Conservation (phyloP, 1,284 basidiomycete species). For the Pyrrhoderma lamaoense region DNA sequence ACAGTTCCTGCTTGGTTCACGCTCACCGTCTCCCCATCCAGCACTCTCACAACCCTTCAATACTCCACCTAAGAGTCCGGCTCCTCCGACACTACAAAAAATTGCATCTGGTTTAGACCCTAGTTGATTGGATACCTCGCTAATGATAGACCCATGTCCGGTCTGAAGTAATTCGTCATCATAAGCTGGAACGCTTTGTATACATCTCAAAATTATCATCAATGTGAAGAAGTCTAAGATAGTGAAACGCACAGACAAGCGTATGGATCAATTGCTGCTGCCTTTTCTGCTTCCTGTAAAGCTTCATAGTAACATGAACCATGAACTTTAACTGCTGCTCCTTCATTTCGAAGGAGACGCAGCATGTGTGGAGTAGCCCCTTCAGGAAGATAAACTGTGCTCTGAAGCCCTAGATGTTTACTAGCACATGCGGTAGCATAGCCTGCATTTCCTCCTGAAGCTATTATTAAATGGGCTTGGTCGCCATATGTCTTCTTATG, state of each 20-base stretch:
- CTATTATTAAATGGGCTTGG: slow-evolving; percentile 52
- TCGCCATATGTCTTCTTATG: slow-evolving; percentile 43
- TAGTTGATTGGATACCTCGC: slow-evolving; percentile 52
- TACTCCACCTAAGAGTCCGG: slow-evolving; percentile 60
- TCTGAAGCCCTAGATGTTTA: slow-evolving; percentile 42
- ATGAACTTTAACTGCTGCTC: slow-evolving; percentile 45
- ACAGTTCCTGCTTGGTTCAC: background rate
- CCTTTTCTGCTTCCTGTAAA: slow-evolving; percentile 38
- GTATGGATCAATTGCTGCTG: slow-evolving; percentile 36
- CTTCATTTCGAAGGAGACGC: slow-evolving; percentile 41
- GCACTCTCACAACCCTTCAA: slow-evolving; percentile 53
- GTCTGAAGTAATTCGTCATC: slow-evolving; percentile 62
- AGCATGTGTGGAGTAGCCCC: slow-evolving; percentile 42
- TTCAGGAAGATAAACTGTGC: slow-evolving; percentile 60
- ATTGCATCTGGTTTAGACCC: slow-evolving; percentile 55
- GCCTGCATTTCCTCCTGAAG: slow-evolving; percentile 70
- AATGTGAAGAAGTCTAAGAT: background rate
- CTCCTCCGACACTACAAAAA: slow-evolving; percentile 71
- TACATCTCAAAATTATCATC: slow-evolving; percentile 30
- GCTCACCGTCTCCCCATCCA: slow-evolving; percentile 60
- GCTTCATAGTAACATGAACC: slow-evolving; percentile 55
- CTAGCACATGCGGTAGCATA: slow-evolving; percentile 61
- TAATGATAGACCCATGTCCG: slow-evolving; percentile 64
- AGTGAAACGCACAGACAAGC: slow-evolving; percentile 39
- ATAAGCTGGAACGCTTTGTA: slow-evolving; percentile 62